Base-by-base conservation (phyloP, 345 rosid genomes). In the Conringia planisiliqua region DNA sequence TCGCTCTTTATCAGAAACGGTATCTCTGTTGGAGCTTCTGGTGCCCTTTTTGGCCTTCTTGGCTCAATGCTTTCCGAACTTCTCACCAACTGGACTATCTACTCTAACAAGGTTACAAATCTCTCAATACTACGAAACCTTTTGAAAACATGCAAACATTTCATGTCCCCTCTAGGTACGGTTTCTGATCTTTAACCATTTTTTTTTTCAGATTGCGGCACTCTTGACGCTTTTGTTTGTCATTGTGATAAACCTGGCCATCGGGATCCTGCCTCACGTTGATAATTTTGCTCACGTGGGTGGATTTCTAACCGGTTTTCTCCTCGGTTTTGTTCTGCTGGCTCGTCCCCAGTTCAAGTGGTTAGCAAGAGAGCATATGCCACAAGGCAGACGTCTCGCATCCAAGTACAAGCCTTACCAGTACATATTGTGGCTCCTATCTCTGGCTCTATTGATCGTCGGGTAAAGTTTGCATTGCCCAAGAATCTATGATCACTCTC, bases 21-120 rank as follows among this genome's bases (percentile, higher is more conserved):
- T 80, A 87, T 91, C 79, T 91, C 97, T 27, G 98, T 94, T 32
- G 98, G 98, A 79, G 97, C 98, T 32, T 90, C 97, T 54, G 98
- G 98, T 62, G 92, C 97, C 57, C 90, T 94, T 65, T 94, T 91
- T 66, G 98, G 97, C 48, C 98, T 94, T 66, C 97, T 94, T 36
- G 98, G 98, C 64, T 89, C 97, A 17, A 94, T 91, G 98, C 86
- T 94, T 8, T 85, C 98, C 0, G 98, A 91, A 77, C 89, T 94
- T 56, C 66, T 94, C 48, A 91, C 98, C 2, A 91, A 94, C 82
- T 91, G 98, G 97, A 83, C 84, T 46, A 85, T 91, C 43, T 94
- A 91, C 66, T 79, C 88, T 17, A 91, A 91, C 79, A 90, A 90
- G 93, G 98, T 90, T 55, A n/a, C n/a, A 22, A 16, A 11, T 40